Conservation (phyloP, 192 early-diverging fungal species). For the Chytriomyces sp. region DNA sequence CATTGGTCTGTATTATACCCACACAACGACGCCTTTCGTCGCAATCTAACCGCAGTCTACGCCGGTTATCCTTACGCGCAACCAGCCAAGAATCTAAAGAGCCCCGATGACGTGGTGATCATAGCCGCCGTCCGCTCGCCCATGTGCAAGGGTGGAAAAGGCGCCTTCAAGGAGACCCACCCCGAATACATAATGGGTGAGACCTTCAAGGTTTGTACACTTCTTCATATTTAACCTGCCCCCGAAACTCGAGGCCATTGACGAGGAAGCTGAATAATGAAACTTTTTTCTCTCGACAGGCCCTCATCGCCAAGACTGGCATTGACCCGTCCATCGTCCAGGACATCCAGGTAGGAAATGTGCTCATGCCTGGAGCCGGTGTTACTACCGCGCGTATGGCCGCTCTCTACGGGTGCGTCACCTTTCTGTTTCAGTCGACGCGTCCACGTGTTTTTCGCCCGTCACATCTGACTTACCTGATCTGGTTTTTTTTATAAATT, state of each 20-base stretch:
- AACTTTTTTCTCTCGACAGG: constrained; percentile 33
- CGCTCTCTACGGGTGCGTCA: constrained; percentile 70
- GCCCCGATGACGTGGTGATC: constrained; percentile 91
- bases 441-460: too few species aligned
- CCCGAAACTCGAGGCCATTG: not conserved
- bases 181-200: constrained; percentile 72
- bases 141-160: constrained; percentile 87
- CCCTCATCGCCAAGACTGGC: constrained; percentile 70
- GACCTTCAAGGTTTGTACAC: constrained; percentile 60
- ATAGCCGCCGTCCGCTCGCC: constrained; percentile 84
- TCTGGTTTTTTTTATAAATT: not conserved
- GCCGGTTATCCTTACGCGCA: too few species aligned
- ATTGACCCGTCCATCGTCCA: constrained; percentile 85
- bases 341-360: constrained; percentile 95
- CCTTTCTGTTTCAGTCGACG: not conserved
- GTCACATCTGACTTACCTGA: not conserved
- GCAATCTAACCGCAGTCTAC: too few species aligned
- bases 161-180: constrained; percentile 89
- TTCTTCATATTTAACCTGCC: not conserved
- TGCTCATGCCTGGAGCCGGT: constrained; percentile 85
- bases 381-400: constrained; percentile 91
- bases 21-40: too few species aligned
- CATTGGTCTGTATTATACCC: not conserved
- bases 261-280: not conserved
- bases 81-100: constrained; percentile 57